Conservation (phyloP, 805 yeast species). For the Pichia cephalocereana region DNA sequence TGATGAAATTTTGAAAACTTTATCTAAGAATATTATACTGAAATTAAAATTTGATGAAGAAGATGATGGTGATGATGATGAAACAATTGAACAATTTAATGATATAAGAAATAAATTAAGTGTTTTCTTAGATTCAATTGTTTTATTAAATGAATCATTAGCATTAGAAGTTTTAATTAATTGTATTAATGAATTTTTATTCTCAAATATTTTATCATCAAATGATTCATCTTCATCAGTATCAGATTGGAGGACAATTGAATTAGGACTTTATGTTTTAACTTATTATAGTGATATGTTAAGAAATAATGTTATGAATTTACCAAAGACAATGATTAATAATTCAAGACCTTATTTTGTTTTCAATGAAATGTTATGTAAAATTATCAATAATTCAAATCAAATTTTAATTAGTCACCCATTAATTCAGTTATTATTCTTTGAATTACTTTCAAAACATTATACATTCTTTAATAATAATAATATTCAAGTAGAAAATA, state of each 20-base stretch:
- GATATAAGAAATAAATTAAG: constrained; percentile 72
- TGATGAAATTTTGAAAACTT: constrained; percentile 46
- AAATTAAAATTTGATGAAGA: constrained; percentile 76
- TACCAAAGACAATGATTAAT: constrained; percentile 56
- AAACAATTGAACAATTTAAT: constrained; percentile 64
- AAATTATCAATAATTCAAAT: constrained; percentile 28
- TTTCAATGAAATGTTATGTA: constrained; percentile 52
- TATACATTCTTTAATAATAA: constrained; percentile 48
- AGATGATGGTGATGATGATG: constrained; percentile 52
- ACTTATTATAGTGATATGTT: constrained; percentile 71
- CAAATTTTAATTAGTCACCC: constrained; percentile 56
- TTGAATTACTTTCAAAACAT: constrained; percentile 80
- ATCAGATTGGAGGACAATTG: constrained; percentile 70
- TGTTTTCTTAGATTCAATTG: constrained; percentile 76
- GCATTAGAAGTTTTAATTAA: constrained; percentile 28
- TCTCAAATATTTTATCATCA: constrained; percentile 6
- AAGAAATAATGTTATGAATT: constrained; percentile 64
- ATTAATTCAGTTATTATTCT: constrained; percentile 69
- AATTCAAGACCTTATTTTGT: constrained; percentile 57
- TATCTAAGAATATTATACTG: constrained; percentile 59
- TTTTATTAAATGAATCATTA: constrained; percentile 31
- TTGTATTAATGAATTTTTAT: constrained; percentile 41
- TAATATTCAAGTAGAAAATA: constrained; percentile 30
- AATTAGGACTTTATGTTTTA: constrained; percentile 79
- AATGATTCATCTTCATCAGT: not conserved